Evolutionary conservation across 192 early-diverging fungal species (phyloP).

Genomic region (Coemansia sp.): DNA sequence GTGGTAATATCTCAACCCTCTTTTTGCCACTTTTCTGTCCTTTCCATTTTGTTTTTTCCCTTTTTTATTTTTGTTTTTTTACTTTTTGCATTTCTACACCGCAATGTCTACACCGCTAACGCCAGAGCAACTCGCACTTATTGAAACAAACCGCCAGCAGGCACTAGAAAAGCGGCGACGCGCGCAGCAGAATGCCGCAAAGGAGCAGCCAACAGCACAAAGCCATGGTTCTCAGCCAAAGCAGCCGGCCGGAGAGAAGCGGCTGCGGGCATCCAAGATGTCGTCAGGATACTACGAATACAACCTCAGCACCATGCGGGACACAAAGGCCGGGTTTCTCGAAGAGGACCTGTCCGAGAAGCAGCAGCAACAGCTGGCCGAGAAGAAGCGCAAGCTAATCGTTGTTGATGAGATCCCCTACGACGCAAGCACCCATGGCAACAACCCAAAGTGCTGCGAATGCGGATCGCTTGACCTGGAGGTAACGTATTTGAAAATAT

Average conservation of each 20-base stretch:
- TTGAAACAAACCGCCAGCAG: conserved; percentile 53
- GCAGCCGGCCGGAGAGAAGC: conserved; percentile 9
- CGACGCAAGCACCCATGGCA: conserved; percentile 49
- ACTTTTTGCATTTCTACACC: neutral
- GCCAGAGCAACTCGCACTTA: conserved; percentile 45
- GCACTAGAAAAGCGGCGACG: conserved; percentile 45
- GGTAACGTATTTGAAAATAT: conserved; percentile 67
- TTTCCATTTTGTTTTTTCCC: neutral
- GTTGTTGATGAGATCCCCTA: conserved; percentile 17
- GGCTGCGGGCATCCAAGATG: conserved; percentile 35
- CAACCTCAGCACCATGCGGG: conserved; percentile 81
- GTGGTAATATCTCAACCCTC: neutral
- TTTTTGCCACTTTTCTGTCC: neutral
- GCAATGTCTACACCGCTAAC: conserved; percentile 42
- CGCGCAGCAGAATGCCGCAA: neutral
- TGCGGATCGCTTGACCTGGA: conserved; percentile 87
- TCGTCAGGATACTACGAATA: conserved; percentile 70
- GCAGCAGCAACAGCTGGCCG: conserved; percentile 9
- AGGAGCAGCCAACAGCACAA: neutral
- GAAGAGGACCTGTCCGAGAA: conserved; percentile 55
- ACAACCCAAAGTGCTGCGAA: conserved; percentile 75
- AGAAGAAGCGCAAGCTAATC: conserved; percentile 24
- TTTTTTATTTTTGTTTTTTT: neutral
- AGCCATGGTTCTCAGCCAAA: neutral
- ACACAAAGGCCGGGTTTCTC: conserved; percentile 88